Evolutionary conservation across 2,329 filamentous ascomycete genomes (phyloP).

Genomic region (Fusarium redolens): DNA sequence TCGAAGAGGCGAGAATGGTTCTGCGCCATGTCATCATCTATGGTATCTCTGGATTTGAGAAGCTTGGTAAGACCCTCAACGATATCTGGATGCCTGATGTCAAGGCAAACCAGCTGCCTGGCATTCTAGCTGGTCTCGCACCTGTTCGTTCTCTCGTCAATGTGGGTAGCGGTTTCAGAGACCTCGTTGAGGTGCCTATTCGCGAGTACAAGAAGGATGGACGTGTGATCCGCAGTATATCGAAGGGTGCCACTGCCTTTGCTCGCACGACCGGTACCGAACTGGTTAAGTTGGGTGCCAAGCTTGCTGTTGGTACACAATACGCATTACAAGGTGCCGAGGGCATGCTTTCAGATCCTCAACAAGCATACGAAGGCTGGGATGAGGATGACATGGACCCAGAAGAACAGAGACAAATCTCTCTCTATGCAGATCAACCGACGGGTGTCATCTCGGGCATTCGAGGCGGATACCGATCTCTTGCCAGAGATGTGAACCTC

Average conservation of each 20-base stretch:
- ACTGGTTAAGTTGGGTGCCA: conserved; percentile 92
- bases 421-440: conserved; percentile 93
- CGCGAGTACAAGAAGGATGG: conserved; percentile 95
- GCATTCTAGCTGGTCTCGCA: conserved; percentile 87
- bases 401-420: conserved; percentile 82
- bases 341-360: conserved; percentile 71
- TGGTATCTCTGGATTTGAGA: conserved; percentile 89
- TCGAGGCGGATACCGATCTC: conserved; percentile 81
- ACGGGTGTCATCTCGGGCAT: conserved; percentile 89
- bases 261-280: conserved; percentile 94
- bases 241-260: conserved; percentile 90
- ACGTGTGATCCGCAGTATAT: conserved; percentile 88
- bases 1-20: conserved; percentile 88
- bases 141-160: conserved; percentile 92
- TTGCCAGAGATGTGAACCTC: conserved; percentile 87
- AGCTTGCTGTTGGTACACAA: conserved; percentile 93
- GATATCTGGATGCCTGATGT: conserved; percentile 98
- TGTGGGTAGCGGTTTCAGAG: conserved; percentile 85
- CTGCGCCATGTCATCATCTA: conserved; percentile 93
- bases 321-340: conserved; percentile 92
- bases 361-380: conserved; percentile 53
- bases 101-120: conserved; percentile 86
- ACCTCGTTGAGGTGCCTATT: conserved; percentile 90
- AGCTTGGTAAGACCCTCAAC: conserved; percentile 88
- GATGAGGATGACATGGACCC: conserved; percentile 73